A percentile compares a stretch with the other conserved stretches of the same genome.
Conservation (phyloP, 352 stramenopile species). For the Globisporangium recalcitrans region DNA sequence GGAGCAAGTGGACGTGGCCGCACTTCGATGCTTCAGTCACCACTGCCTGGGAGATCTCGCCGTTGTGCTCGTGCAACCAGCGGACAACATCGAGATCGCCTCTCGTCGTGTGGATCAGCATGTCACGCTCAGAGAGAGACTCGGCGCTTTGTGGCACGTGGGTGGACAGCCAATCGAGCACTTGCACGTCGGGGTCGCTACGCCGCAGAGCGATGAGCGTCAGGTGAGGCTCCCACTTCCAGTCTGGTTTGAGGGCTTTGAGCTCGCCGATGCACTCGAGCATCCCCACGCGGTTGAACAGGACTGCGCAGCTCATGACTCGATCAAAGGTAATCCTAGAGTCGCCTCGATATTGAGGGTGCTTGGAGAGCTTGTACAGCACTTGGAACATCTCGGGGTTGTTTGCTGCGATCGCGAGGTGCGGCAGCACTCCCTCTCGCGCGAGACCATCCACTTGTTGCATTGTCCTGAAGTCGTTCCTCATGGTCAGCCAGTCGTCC, state of each 20-base stretch:
- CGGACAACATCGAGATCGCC: not conserved
- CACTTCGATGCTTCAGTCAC: not conserved
- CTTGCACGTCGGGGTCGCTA: not conserved
- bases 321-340: not conserved
- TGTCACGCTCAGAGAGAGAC: not conserved
- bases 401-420: constrained; percentile 8
- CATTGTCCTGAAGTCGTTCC: too few relatives aligned
- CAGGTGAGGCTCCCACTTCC: not conserved
- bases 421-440: not conserved
- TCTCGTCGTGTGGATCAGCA: not conserved
- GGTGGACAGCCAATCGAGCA: not conserved
- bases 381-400: not conserved
- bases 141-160: not conserved
- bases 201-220: not conserved
- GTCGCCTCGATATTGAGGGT: not conserved
- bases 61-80: not conserved
- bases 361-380: not conserved
- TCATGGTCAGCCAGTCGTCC: too few relatives aligned
- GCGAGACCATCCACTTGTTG: not conserved
- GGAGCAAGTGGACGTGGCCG: not conserved
- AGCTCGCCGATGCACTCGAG: constrained; percentile 3
- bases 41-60: not conserved
- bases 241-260: not conserved
- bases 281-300: constrained; percentile 6
- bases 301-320: constrained; percentile 6